These are phyloP conservation scores for Gaertneriomyces semiglobifer DNA, from an alignment of 192 early-diverging fungal species.

Conservation along the genomic window DNA sequence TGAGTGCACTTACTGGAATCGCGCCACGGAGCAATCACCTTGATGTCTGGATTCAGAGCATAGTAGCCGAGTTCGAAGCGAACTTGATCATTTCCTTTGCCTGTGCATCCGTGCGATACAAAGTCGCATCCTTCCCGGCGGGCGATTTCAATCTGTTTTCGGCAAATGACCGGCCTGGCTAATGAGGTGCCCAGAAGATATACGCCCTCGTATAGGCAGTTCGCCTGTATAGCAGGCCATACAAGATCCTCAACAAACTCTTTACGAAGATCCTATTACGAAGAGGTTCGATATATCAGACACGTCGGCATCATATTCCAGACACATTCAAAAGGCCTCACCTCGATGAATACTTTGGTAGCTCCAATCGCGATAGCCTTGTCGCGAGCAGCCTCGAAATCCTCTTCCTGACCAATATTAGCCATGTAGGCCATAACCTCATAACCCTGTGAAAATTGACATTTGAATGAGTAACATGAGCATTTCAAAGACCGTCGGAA, in stretches of 20 bases:
- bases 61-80: slow-evolving; percentile 99
- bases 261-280: slow-evolving; percentile 74
- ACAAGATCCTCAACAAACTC: slow-evolving; percentile 93
- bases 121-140: slow-evolving; percentile 87
- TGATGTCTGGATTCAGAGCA: slow-evolving; percentile 86
- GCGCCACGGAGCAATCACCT: slow-evolving; percentile 98
- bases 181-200: slow-evolving; percentile 97
- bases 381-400: slow-evolving; percentile 87
- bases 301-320: not conserved
- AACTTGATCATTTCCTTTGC: slow-evolving; percentile 99
- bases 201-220: slow-evolving; percentile 91
- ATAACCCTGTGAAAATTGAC: slow-evolving; percentile 61
- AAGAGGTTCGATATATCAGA: no score
- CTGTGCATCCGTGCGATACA: slow-evolving; percentile 99
- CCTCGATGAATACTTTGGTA: slow-evolving; percentile 90
- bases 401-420: slow-evolving; percentile 98
- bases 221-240: slow-evolving; percentile 90
- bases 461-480: not conserved
- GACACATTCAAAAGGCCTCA: slow-evolving; percentile 28
- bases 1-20: slow-evolving; percentile 59
- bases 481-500: slow-evolving; percentile 2
- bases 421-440: slow-evolving; percentile 98
- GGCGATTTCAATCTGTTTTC: slow-evolving; percentile 86
- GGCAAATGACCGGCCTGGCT: slow-evolving; percentile 93
- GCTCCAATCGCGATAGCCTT: slow-evolving; percentile 95